Conservation (phyloP, 768 basidiomycete genomes). For the Cystoderma amianthinum region DNA sequence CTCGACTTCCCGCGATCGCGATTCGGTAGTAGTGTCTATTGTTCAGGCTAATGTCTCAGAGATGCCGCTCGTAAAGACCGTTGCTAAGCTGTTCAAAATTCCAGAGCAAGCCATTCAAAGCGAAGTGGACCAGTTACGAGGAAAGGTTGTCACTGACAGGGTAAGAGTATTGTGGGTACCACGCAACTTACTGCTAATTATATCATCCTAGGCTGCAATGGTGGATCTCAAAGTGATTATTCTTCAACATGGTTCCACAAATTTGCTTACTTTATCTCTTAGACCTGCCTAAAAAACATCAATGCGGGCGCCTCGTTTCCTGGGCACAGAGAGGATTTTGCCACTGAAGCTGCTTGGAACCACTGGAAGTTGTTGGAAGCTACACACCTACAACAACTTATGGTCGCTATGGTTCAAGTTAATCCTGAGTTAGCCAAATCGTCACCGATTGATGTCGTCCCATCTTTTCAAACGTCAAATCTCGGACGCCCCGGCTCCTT, state of each 20-base stretch:
- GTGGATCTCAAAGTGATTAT: slow-evolving; percentile 71
- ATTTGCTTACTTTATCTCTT: no score
- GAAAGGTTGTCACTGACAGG: slow-evolving; percentile 68
- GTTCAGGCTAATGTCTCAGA: slow-evolving; percentile 50
- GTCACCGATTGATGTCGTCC: slow-evolving; percentile 50
- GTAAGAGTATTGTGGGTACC: slow-evolving; percentile 21
- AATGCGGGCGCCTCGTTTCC: slow-evolving; percentile 80
- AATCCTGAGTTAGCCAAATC: slow-evolving; percentile 87
- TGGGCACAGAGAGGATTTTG: slow-evolving; percentile 82
- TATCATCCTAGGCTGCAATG: slow-evolving; percentile 59
- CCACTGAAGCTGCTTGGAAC: slow-evolving; percentile 73
- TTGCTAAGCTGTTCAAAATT: slow-evolving; percentile 71
- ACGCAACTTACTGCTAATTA: background rate
- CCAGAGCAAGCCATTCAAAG: slow-evolving; percentile 56
- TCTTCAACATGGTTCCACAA: slow-evolving; percentile 3
- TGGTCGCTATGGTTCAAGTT: slow-evolving; percentile 78
- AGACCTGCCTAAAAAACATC: slow-evolving; percentile 91
- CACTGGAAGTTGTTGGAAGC: slow-evolving; percentile 82
- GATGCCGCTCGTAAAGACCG: slow-evolving; percentile 69
- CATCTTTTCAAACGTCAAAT: slow-evolving; percentile 36
- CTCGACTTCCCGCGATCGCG: slow-evolving; percentile 51
- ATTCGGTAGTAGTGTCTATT: slow-evolving; percentile 34
- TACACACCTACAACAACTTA: slow-evolving; percentile 78
- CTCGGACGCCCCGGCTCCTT: slow-evolving; percentile 49
- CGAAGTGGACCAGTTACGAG: slow-evolving; percentile 67